Percentiles rank a stretch among this genome's conserved stretches.
Conservation (phyloP, 2,329 filamentous ascomycete species). For the Penicillium sumatraense region DNA sequence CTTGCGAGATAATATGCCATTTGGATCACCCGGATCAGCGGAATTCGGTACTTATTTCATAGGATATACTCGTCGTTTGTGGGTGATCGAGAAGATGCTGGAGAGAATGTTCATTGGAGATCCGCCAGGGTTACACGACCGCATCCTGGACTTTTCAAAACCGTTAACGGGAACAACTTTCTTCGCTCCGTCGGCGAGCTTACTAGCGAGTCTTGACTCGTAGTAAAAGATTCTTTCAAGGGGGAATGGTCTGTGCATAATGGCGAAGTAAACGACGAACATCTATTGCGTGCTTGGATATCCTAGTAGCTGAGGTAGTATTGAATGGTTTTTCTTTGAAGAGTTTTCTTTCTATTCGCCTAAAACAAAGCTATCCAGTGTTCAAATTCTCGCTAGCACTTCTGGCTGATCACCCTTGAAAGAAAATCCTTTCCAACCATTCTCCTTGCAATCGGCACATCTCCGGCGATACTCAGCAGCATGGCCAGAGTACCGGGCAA, state of each 20-base stretch:
- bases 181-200: slow-evolving; percentile 54
- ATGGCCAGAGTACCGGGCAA: slow-evolving; percentile 54
- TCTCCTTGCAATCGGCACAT: slow-evolving; percentile 14
- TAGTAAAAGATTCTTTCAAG: slow-evolving; percentile 3
- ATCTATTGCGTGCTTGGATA: too few species aligned
- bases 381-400: neutral
- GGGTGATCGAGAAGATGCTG: slow-evolving; percentile 64
- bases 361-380: neutral
- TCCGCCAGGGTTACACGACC: slow-evolving; percentile 60
- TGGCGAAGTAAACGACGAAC: neutral
- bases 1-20: slow-evolving; percentile 65
- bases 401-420: slow-evolving; percentile 8
- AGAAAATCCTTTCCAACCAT: slow-evolving; percentile 8
- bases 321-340: neutral
- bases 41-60: slow-evolving; percentile 66
- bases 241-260: neutral
- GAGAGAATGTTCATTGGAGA: slow-evolving; percentile 62
- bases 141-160: slow-evolving; percentile 59
- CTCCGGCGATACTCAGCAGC: slow-evolving; percentile 47
- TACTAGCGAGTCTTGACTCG: slow-evolving; percentile 37
- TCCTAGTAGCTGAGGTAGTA: too few species aligned
- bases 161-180: slow-evolving; percentile 59
- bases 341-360: neutral
- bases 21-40: slow-evolving; percentile 56
- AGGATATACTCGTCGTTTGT: slow-evolving; percentile 56